Percentiles rank a stretch among this genome's conserved stretches.
Evolutionary conservation across 306 rosid species (phyloP).

Genomic region (Acmispon strigosus): DNA sequence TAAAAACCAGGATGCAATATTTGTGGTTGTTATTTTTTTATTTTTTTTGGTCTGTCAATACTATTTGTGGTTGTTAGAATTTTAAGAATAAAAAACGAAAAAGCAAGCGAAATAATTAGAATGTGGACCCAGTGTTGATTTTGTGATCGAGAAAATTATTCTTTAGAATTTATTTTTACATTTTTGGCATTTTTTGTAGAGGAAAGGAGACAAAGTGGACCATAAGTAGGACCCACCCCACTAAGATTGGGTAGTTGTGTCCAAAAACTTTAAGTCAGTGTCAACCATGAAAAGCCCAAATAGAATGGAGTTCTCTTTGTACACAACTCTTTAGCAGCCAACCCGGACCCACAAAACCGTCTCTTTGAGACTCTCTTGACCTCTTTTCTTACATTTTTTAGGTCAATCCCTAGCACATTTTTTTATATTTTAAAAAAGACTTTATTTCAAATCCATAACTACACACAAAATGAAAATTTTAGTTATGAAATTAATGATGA

Average conservation of each 20-base stretch:
- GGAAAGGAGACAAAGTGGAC: slow-evolving; percentile 38
- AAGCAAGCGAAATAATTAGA: slow-evolving; percentile 34
- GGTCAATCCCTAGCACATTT: not conserved
- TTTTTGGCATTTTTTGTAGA: slow-evolving; percentile 31
- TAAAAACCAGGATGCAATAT: not conserved
- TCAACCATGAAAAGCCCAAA: slow-evolving; percentile 42
- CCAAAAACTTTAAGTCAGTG: slow-evolving; percentile 50
- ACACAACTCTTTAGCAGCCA: slow-evolving; percentile 30
- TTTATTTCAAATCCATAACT: too few species aligned
- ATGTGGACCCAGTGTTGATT: slow-evolving; percentile 40
- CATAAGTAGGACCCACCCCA: slow-evolving; percentile 26
- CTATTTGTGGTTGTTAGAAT: not conserved
- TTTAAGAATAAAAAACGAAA: not conserved
- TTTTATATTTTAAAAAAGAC: not conserved
- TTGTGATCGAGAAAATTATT: not conserved
- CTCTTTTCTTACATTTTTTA: not conserved
- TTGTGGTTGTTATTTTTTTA: not conserved
- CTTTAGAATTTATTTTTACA: too few species aligned
- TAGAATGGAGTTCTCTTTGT: slow-evolving; percentile 29
- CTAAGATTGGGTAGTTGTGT: slow-evolving; percentile 25
- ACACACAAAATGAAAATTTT: too few species aligned
- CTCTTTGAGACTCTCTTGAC: not conserved
- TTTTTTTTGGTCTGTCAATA: not conserved
- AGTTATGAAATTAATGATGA: too few species aligned
- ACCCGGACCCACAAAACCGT: slow-evolving; percentile 28